Conservation (phyloP, 2,329 filamentous ascomycete genomes). For the Paecilomyces sp. region DNA sequence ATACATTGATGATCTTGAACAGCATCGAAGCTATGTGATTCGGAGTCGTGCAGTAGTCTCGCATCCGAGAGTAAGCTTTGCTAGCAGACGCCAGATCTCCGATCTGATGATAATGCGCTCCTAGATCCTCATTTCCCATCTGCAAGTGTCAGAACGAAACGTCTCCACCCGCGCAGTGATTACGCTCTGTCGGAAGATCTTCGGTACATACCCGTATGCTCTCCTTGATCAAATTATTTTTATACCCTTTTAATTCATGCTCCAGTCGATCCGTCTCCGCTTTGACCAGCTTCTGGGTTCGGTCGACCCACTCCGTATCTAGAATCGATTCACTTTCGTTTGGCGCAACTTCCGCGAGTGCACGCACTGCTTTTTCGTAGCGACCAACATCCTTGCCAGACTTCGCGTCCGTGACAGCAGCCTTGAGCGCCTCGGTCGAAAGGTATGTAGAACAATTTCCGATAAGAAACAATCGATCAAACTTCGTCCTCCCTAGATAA, state of each 20-base stretch:
- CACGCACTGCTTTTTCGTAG: conserved; percentile 63
- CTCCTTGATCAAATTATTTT: conserved; percentile 95
- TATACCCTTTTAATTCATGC: conserved; percentile 80
- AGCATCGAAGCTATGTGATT: conserved; percentile 79
- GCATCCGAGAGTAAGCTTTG: conserved; percentile 78
- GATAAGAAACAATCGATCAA: conserved; percentile 74
- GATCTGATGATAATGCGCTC: conserved; percentile 70
- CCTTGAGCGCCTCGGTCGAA: conserved; percentile 70
- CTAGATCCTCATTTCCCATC: conserved; percentile 94
- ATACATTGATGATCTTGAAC: conserved; percentile 68
- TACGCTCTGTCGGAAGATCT: not conserved
- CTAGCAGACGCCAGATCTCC: conserved; percentile 67
- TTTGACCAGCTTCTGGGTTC: conserved; percentile 58
- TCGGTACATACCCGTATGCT: conserved; percentile 67
- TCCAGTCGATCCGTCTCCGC: conserved; percentile 70
- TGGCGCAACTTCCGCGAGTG: conserved; percentile 57
- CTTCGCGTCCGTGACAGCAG: conserved; percentile 70
- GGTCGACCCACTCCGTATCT: conserved; percentile 71
- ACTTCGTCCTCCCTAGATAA: conserved; percentile 64
- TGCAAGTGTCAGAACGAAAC: conserved; percentile 29
- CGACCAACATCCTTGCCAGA: conserved; percentile 62
- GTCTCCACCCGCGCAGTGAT: not conserved
- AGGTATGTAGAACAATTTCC: conserved; percentile 70
- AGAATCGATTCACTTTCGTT: conserved; percentile 58
- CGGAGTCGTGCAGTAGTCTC: conserved; percentile 76